Percentiles rank a stretch among this genome's conserved stretches.
phyloP scores from a whole-genome alignment of 805 yeast genomes.

The Candida khao-thaluensis region DNA sequence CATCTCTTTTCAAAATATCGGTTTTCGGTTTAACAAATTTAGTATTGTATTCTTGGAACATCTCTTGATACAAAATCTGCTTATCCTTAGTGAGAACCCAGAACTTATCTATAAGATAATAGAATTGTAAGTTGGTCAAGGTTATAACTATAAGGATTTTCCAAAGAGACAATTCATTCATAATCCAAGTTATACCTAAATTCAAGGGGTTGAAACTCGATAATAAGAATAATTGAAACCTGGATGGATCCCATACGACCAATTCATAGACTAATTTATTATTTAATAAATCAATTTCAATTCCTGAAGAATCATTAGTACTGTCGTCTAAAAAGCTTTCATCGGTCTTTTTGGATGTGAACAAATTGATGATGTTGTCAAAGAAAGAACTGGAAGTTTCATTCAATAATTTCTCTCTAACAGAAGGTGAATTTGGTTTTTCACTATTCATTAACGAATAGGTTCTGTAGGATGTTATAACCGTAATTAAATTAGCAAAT shows the following conservation, averaged over 20 bases:
- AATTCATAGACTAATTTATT: conserved; percentile 51
- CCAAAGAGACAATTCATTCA: conserved; percentile 25
- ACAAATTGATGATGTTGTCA: not conserved
- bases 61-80: conserved; percentile 57
- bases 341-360: conserved; percentile 12
- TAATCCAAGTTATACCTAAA: conserved; percentile 41
- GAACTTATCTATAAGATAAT: conserved; percentile 46
- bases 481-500: conserved; percentile 16
- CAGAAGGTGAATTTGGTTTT: conserved; percentile 27
- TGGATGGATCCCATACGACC: conserved; percentile 66
- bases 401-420: conserved; percentile 15
- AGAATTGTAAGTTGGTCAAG: conserved; percentile 30
- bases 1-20: conserved; percentile 55
- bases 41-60: conserved; percentile 58
- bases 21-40: conserved; percentile 63
- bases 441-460: conserved; percentile 34
- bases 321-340: conserved; percentile 22
- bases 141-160: conserved; percentile 25
- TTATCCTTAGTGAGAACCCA: conserved; percentile 54
- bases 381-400: conserved; percentile 1
- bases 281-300: conserved; percentile 17
- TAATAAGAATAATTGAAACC: conserved; percentile 51
- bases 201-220: conserved; percentile 61
- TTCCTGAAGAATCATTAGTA: conserved; percentile 16
- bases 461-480: conserved; percentile 19